A percentile compares a stretch with the other conserved stretches of the same genome.
Conservation (phyloP, 768 basidiomycete genomes). For the Mycena chlorophos region DNA sequence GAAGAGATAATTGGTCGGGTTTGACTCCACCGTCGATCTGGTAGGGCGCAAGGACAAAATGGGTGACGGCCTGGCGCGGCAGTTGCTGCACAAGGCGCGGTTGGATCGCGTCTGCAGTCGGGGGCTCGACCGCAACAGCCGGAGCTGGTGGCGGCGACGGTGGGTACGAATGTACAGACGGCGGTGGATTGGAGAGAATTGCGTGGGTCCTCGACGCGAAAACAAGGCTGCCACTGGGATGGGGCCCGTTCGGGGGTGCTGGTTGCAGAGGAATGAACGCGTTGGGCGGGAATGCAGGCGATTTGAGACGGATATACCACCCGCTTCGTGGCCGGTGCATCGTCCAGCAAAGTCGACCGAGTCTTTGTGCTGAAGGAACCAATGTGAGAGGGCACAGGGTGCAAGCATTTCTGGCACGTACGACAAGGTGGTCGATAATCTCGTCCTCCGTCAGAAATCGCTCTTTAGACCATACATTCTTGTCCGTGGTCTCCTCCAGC, state of each 20-base stretch:
- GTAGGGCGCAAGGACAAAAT: conserved; percentile 55
- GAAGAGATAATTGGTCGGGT: conserved; percentile 42
- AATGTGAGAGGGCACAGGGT: background rate
- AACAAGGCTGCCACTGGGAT: conserved; percentile 51
- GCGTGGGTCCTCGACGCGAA: conserved; percentile 54
- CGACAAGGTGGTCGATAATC: conserved; percentile 73
- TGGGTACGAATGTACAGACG: conserved; percentile 54
- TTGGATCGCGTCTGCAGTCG: conserved; percentile 33
- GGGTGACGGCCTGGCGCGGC: conserved; percentile 41
- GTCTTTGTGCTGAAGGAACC: conserved; percentile 56
- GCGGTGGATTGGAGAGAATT: conserved; percentile 23
- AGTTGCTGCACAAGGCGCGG: conserved; percentile 22
- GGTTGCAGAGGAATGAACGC: conserved; percentile 57
- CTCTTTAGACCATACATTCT: conserved; percentile 81
- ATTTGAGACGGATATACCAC: conserved; percentile 80
- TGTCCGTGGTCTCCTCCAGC: conserved; percentile 53
- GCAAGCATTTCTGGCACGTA: conserved; percentile 36
- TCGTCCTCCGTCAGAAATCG: conserved; percentile 71
- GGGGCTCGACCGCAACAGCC: conserved; percentile 30
- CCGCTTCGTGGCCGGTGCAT: conserved; percentile 79
- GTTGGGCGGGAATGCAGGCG: conserved; percentile 68
- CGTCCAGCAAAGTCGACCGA: conserved; percentile 69
- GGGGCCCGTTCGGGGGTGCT: conserved; percentile 45
- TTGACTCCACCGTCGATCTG: conserved; percentile 29
- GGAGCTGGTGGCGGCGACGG: conserved; percentile 49